phyloP scores from a whole-genome alignment of 768 basidiomycete genomes.

The Mycena rebaudengoi region DNA sequence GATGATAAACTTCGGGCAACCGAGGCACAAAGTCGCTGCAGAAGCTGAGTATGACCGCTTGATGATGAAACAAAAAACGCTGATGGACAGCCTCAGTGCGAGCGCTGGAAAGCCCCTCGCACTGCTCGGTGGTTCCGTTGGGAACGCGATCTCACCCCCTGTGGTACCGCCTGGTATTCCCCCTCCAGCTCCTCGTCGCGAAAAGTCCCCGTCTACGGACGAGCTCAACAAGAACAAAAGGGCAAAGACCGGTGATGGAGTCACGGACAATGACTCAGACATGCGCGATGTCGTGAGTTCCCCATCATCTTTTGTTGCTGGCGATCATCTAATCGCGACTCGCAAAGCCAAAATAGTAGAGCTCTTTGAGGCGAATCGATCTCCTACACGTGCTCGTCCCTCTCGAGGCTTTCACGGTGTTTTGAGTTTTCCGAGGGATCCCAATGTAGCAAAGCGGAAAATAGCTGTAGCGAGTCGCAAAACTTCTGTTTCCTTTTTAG shows the following conservation, averaged over 20 bases:
- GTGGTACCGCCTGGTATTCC: background rate
- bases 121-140: background rate
- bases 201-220: too few species aligned
- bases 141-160: background rate
- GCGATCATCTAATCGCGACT: background rate
- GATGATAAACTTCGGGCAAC: background rate
- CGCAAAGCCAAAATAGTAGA: background rate
- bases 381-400: background rate
- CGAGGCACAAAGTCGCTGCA: background rate
- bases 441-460: background rate
- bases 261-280: background rate
- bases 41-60: conserved; percentile 3
- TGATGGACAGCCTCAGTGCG: background rate
- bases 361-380: background rate
- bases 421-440: background rate
- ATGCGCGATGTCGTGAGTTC: background rate
- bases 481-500: conserved; percentile 8
- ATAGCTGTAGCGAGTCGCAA: conserved; percentile 8
- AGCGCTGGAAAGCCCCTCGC: background rate
- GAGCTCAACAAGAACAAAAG: background rate
- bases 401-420: conserved; percentile 6
- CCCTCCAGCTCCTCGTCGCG: background rate
- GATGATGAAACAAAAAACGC: background rate
- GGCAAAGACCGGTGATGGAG: background rate
- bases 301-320: background rate